Evolutionary conservation across 2,329 filamentous ascomycete species (phyloP).

Genomic region (Diaporthe sp.): DNA sequence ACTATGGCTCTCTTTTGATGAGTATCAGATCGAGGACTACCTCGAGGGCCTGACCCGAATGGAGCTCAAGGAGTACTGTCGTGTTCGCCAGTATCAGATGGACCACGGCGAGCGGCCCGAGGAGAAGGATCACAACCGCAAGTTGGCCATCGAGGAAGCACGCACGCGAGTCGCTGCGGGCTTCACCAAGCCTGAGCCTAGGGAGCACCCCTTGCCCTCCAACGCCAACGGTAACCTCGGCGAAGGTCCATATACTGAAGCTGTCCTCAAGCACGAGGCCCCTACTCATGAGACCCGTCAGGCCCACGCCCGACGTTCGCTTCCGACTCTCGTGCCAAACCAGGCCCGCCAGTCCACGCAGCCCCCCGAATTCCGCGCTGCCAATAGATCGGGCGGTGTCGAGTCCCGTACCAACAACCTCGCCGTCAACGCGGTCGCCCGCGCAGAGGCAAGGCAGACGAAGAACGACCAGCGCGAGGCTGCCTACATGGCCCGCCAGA

Average conservation of each 20-base stretch:
- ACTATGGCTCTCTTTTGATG: conserved; percentile 74
- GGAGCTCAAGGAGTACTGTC: conserved; percentile 75
- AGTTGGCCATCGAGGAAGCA: conserved; percentile 65
- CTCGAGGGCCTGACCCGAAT: conserved; percentile 64
- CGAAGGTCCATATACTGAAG: conserved; percentile 29
- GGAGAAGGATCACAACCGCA: conserved; percentile 65
- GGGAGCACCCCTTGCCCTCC: conserved; percentile 41
- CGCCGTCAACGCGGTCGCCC: conserved; percentile 66
- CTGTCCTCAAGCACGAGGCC: conserved; percentile 35
- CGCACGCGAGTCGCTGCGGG: conserved; percentile 57
- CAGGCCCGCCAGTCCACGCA: conserved; percentile 53
- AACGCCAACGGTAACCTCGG: conserved; percentile 40
- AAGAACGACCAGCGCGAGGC: conserved; percentile 63
- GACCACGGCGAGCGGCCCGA: conserved; percentile 66
- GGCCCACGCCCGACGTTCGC: conserved; percentile 54
- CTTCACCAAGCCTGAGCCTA: conserved; percentile 44
- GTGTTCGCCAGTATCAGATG: conserved; percentile 71
- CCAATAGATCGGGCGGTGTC: conserved; percentile 49
- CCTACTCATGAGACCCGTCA: conserved; percentile 59
- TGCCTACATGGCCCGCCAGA: conserved; percentile 45
- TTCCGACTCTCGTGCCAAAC: conserved; percentile 48
- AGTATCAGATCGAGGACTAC: conserved; percentile 71
- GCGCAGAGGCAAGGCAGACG: conserved; percentile 65
- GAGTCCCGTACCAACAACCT: conserved; percentile 60
- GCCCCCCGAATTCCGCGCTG: conserved; percentile 52